These are phyloP conservation scores for Moricandia arvensis DNA, from an alignment of 345 rosid genomes.

Conservation along the genomic window DNA sequence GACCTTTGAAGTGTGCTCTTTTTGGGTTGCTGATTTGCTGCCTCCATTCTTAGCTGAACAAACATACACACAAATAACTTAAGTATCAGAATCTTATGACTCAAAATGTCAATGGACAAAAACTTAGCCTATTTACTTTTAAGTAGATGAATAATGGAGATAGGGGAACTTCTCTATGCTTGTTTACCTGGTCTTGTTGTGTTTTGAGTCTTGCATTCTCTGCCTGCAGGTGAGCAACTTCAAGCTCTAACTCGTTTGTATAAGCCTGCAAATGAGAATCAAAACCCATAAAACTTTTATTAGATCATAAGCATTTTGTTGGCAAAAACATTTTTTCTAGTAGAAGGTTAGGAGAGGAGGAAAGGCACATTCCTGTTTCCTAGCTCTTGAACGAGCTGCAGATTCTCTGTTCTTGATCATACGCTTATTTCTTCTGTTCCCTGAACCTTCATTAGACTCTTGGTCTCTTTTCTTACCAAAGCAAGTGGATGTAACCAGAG, in stretches of 20 bases:
- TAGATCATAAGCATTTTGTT: slow-evolving; percentile 5
- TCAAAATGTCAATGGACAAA: background rate
- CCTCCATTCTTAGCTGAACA: slow-evolving; percentile 51
- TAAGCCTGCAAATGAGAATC: slow-evolving; percentile 56
- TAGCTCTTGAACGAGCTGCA: slow-evolving; percentile 84
- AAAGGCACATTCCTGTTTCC: slow-evolving; percentile 58
- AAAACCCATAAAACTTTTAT: slow-evolving; percentile 1
- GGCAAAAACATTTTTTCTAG: background rate
- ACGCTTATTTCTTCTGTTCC: slow-evolving; percentile 57
- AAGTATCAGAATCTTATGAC: slow-evolving; percentile 14
- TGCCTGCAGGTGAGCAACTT: slow-evolving; percentile 48
- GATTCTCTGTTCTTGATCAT: slow-evolving; percentile 88
- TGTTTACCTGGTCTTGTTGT: slow-evolving; percentile 63
- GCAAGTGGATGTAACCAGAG: slow-evolving; percentile 39
- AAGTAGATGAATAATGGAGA: no score
- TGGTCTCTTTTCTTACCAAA: slow-evolving; percentile 50
- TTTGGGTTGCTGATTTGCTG: slow-evolving; percentile 47
- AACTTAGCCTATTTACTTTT: background rate
- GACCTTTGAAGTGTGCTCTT: slow-evolving; percentile 52
- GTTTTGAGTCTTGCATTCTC: slow-evolving; percentile 67
- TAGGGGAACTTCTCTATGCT: no score
- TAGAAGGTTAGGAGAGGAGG: slow-evolving; percentile 11
- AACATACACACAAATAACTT: slow-evolving; percentile 11
- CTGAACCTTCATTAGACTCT: slow-evolving; percentile 42
- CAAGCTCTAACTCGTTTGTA: slow-evolving; percentile 59